phyloP scores from a whole-genome alignment of 129 eudicot species.

The Helianthus tuberosus region DNA sequence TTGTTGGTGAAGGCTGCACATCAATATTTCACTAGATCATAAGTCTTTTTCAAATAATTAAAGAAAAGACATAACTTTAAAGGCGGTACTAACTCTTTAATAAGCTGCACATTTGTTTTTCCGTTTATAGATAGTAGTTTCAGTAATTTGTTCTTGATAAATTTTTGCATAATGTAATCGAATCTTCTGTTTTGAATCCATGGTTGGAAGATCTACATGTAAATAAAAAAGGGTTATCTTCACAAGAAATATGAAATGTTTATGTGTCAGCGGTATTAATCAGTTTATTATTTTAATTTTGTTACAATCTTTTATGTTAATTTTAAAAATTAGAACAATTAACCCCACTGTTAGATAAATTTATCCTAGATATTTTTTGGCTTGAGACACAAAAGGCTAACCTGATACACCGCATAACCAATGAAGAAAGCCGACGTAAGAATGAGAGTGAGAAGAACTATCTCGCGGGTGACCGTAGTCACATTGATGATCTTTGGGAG shows the following conservation, averaged over 20 bases:
- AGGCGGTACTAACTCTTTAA: conserved; percentile 46
- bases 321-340: no score
- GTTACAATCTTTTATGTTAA: no score
- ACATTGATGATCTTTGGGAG: conserved; percentile 44
- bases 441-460: conserved; percentile 50
- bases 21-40: neutral
- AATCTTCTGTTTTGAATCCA: conserved; percentile 61
- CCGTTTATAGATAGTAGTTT: conserved; percentile 52
- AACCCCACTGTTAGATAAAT: no score
- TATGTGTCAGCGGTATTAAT: no score
- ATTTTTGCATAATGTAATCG: conserved; percentile 47
- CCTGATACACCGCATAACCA: conserved; percentile 52
- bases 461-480: conserved; percentile 20
- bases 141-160: conserved; percentile 55
- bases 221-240: neutral
- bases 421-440: conserved; percentile 37
- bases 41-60: neutral
- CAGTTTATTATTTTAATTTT: no score
- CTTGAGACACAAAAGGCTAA: conserved; percentile 15
- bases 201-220: conserved; percentile 65
- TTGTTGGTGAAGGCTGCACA: conserved; percentile 48
- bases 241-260: neutral
- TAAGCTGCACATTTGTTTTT: conserved; percentile 47
- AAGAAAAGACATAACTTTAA: neutral
- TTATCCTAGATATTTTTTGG: no score